Percentiles rank a stretch among this genome's conserved stretches.
These are phyloP conservation scores for Rhizoclosmatium globosum DNA, from an alignment of 192 early-diverging fungal species.

Conservation along the genomic window DNA sequence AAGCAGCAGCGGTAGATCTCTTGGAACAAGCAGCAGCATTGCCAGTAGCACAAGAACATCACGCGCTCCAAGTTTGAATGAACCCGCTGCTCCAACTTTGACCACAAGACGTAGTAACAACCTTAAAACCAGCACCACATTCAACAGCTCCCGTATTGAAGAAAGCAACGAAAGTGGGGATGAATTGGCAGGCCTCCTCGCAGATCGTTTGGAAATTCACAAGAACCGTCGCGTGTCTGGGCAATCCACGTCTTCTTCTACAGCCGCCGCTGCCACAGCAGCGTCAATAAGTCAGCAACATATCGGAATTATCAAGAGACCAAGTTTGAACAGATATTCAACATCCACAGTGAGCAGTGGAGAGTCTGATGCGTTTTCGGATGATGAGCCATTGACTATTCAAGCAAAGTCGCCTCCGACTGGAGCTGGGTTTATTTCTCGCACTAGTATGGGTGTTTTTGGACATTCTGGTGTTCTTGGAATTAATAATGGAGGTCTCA, in stretches of 20 bases:
- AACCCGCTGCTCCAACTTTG: not conserved
- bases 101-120: not conserved
- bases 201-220: conserved; percentile 16
- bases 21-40: conserved; percentile 16
- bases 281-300: not conserved
- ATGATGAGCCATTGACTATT: not conserved
- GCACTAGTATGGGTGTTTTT: not conserved
- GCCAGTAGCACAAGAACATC: not conserved
- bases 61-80: not conserved
- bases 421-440: conserved; percentile 7
- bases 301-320: not conserved
- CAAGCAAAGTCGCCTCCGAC: not conserved
- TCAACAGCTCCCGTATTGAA: not conserved
- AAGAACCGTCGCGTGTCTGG: not conserved
- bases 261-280: not conserved
- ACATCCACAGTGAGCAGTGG: not conserved
- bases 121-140: not conserved
- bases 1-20: conserved; percentile 2
- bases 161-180: conserved; percentile 17
- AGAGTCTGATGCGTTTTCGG: not conserved
- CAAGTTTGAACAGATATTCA: not conserved
- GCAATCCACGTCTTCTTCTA: not conserved
- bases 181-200: conserved; percentile 7
- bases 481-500: not conserved
- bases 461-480: not conserved